Evolutionary conservation across 2,329 filamentous ascomycete genomes (phyloP), one percentile per base, ranked within the genome.

Genomic region (Fusarium pseudograminearum): DNA sequence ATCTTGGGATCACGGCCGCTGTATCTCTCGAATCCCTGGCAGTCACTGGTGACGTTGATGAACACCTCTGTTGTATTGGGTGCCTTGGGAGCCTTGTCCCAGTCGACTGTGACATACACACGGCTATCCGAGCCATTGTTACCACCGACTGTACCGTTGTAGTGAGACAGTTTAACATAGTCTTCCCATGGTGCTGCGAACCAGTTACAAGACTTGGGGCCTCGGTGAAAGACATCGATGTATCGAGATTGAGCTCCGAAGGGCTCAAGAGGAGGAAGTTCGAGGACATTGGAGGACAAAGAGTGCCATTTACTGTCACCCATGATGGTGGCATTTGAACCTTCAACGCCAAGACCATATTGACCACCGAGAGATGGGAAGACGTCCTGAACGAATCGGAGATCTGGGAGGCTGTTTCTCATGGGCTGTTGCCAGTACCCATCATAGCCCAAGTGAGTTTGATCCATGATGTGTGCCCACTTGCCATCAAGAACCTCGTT

Each of bases 361-460:
- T 80, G 74, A 0, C 78, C 78, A 47, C 83, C 71, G 22, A 73
- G 68, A 81, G 45, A 93, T 81, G 24, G 89, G 89, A 57, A 93
- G 81, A 56, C 89, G 83, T 10, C 90, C 20, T 77, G 75, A 5
- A 77, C 73, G n/a, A 71, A 77, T 6, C 66, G 47, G 22, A 77
- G 60, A 8, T 86, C 84, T 0, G 90, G 89, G 2, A 91, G 83
- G 0, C 85, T 85, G 74, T 93, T 91, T 34, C 89, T 83, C 90
- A 92, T 92, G 2, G 91, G 89, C 75, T 92, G 90, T 78, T 93
- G 90, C 90, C 90, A 87, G 76, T 77, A 76, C 0, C 81, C 83
- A 54, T 86, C 80, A 47, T 85, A 87, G 22, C 85, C 85, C 11
- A 87, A 77, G 69, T 87, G 86, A 0, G 84, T 86, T 80, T 87